These are phyloP conservation scores for Heterococcus sp. DNA, from an alignment of 108 stramenopile species.

Conservation along the genomic window DNA sequence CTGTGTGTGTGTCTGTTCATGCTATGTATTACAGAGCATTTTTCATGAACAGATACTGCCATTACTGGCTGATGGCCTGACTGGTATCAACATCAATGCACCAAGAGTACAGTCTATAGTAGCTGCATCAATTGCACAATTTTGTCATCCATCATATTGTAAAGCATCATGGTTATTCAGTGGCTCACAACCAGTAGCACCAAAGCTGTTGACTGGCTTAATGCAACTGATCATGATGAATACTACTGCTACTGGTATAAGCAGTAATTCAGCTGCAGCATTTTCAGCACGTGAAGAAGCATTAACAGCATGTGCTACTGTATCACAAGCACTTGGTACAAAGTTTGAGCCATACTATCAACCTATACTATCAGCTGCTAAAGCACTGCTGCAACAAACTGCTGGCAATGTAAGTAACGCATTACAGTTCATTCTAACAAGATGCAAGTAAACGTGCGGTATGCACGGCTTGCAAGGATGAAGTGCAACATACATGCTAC, in stretches of 20 bases:
- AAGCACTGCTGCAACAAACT: no score
- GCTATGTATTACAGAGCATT: background rate
- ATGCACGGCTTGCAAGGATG: background rate
- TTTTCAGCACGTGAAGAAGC: slow-evolving; percentile 7
- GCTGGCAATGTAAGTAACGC: no score
- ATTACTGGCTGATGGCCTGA: slow-evolving; percentile 9
- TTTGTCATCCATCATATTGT: slow-evolving; percentile 17
- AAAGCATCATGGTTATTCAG: background rate
- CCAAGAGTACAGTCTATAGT: slow-evolving; percentile 28
- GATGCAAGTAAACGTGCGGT: no score
- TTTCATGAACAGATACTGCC: slow-evolving; percentile 9
- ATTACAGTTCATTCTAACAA: no score
- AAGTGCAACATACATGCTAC: background rate
- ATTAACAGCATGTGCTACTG: slow-evolving; percentile 8
- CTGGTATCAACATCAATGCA: slow-evolving; percentile 19
- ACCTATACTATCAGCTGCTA: background rate
- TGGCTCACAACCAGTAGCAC: background rate
- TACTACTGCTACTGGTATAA: background rate
- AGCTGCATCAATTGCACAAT: slow-evolving; percentile 14
- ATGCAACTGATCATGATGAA: background rate
- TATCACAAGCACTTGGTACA: slow-evolving; percentile 14
- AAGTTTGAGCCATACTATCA: slow-evolving; percentile 13
- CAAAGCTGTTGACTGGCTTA: background rate
- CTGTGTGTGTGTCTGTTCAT: no score
- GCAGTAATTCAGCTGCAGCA: no score